These are phyloP conservation scores for Aspergillus felis DNA, from an alignment of 2,329 filamentous ascomycete genomes.

Conservation along the genomic window DNA sequence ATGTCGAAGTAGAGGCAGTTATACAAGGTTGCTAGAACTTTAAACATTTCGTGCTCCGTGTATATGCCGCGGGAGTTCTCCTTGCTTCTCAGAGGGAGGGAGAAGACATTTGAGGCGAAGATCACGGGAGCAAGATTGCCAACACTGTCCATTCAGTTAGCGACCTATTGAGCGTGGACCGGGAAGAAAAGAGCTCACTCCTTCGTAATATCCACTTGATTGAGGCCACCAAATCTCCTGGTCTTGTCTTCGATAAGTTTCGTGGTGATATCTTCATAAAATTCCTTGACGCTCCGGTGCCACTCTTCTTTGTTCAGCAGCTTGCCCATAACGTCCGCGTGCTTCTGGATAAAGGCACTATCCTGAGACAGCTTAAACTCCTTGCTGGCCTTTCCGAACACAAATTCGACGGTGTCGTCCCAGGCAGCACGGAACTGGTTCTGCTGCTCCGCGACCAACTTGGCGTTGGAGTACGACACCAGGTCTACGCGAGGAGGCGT, in stretches of 20 bases:
- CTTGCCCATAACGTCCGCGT: conserved; percentile 53
- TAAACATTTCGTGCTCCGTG: conserved; percentile 56
- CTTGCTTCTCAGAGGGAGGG: conserved; percentile 53
- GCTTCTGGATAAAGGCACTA: conserved; percentile 45
- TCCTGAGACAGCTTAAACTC: conserved; percentile 58
- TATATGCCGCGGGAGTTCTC: conserved; percentile 51
- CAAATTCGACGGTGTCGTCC: conserved; percentile 59
- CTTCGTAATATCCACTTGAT: conserved; percentile 66
- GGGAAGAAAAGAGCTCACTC: conserved; percentile 37
- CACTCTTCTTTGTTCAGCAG: conserved; percentile 62
- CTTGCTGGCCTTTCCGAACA: conserved; percentile 57
- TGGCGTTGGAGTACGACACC: conserved; percentile 58
- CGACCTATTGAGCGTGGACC: background rate
- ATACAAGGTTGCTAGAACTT: conserved; percentile 62
- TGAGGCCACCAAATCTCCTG: conserved; percentile 58
- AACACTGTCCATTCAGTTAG: conserved; percentile 28
- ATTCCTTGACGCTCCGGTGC: conserved; percentile 59
- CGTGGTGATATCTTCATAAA: conserved; percentile 62
- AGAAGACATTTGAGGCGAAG: conserved; percentile 53
- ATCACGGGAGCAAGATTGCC: conserved; percentile 54
- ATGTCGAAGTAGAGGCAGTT: conserved; percentile 62
- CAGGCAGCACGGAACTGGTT: conserved; percentile 63
- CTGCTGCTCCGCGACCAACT: conserved; percentile 58
- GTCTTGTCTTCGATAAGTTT: conserved; percentile 62
- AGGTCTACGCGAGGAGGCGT: conserved; percentile 53